phyloP scores from a whole-genome alignment of 768 basidiomycete genomes.

The Lactifluus rugatus region DNA sequence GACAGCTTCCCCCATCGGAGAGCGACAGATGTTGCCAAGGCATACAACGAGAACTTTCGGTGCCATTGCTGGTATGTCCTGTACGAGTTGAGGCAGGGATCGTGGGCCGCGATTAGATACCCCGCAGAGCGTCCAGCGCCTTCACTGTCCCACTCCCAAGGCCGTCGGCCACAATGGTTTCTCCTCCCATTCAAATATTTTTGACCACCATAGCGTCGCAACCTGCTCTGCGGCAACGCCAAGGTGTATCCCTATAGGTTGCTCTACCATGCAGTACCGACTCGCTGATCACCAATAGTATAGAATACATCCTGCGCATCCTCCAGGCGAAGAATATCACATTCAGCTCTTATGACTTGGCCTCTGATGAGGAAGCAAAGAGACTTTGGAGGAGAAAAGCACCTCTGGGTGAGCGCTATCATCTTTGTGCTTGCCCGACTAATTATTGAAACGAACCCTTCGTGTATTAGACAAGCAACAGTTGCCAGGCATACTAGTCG shows the following conservation, averaged over 20 bases:
- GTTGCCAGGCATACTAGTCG: constrained; percentile 75
- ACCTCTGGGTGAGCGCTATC: constrained; percentile 41
- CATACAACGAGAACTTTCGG: constrained; percentile 64
- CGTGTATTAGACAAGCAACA: constrained; percentile 60
- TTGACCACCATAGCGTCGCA: constrained; percentile 86
- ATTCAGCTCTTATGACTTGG: constrained; percentile 75
- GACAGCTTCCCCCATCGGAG: constrained; percentile 89
- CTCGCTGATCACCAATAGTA: not conserved
- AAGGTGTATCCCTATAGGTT: constrained; percentile 36
- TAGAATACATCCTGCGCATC: constrained; percentile 75
- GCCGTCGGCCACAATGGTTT: constrained; percentile 40
- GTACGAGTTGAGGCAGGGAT: not conserved
- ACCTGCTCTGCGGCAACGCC: constrained; percentile 64
- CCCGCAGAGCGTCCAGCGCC: not conserved
- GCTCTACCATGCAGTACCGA: not conserved
- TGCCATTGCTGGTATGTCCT: constrained; percentile 13
- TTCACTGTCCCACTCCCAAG: not conserved
- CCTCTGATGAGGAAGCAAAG: constrained; percentile 76
- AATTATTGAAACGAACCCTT: not conserved
- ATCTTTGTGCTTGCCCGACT: not conserved
- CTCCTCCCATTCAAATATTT: constrained; percentile 78
- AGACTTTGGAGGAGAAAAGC: constrained; percentile 73
- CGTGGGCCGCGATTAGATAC: not conserved
- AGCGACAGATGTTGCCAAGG: constrained; percentile 80
- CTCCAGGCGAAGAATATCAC: constrained; percentile 81